A percentile compares a stretch with the other conserved stretches of the same genome.
These are phyloP conservation scores for Podaxis sp. DNA, from an alignment of 768 basidiomycete species.

Conservation along the genomic window DNA sequence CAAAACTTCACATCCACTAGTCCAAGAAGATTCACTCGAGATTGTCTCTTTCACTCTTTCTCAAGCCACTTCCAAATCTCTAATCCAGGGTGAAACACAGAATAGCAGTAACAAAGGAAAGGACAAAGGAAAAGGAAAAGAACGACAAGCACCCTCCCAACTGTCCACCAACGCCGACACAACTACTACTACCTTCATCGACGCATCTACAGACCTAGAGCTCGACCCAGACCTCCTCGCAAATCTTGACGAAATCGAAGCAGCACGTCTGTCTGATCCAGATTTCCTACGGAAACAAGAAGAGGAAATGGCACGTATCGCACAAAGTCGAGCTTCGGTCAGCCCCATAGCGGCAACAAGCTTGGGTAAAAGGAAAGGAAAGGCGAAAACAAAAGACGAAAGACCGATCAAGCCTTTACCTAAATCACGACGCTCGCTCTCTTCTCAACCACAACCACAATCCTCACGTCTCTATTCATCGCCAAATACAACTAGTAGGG, in stretches of 20 bases:
- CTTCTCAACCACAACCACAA: neutral
- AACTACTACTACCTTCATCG: neutral
- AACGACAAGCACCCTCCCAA: neutral
- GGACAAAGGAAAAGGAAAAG: constrained; percentile 7
- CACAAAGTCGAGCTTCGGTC: neutral
- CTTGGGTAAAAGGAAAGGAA: neutral
- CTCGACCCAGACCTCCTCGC: constrained; percentile 21
- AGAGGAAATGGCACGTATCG: neutral
- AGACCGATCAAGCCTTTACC: constrained; percentile 9
- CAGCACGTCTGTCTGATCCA: neutral
- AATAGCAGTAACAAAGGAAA: neutral
- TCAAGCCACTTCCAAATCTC: neutral
- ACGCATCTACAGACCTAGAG: neutral
- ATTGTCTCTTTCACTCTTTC: constrained; percentile 15
- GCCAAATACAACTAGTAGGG: neutral
- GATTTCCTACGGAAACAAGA: neutral
- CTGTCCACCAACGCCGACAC: neutral
- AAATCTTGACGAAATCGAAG: constrained; percentile 28
- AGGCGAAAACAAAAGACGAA: neutral
- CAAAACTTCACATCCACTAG: neutral
- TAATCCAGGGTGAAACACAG: neutral
- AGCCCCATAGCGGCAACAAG: neutral
- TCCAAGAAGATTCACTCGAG: constrained; percentile 7
- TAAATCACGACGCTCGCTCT: neutral
- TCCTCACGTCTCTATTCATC: neutral